A percentile compares a stretch with the other conserved stretches of the same genome.
phyloP scores from a whole-genome alignment of 805 yeast species.

The Cyberlindnera euphorbiiphila region DNA sequence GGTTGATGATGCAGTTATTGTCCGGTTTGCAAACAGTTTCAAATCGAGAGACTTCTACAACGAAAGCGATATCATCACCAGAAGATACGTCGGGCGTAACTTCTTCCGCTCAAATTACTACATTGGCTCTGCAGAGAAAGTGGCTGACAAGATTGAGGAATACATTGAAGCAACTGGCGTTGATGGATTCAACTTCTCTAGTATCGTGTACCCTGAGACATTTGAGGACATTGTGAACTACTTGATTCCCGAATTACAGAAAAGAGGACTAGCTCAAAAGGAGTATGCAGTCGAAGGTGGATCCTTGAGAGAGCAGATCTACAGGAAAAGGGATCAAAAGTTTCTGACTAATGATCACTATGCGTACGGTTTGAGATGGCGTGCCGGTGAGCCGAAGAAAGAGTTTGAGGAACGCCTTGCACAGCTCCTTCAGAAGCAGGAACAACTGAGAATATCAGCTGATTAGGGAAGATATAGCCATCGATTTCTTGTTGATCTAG shows the following conservation, averaged over 20 bases:
- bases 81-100: slow-evolving; percentile 28
- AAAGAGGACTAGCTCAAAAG: slow-evolving; percentile 35
- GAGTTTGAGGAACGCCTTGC: slow-evolving; percentile 27
- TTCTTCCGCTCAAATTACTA: slow-evolving; percentile 22
- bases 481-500: too few species aligned
- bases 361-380: slow-evolving; percentile 25
- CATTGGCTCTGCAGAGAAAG: slow-evolving; percentile 34
- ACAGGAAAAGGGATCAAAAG: slow-evolving; percentile 18
- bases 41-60: slow-evolving; percentile 23
- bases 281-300: slow-evolving; percentile 27
- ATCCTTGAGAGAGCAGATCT: slow-evolving; percentile 35
- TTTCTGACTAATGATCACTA: slow-evolving; percentile 24
- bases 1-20: slow-evolving; percentile 32
- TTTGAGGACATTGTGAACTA: slow-evolving; percentile 37
- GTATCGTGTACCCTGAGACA: slow-evolving; percentile 36
- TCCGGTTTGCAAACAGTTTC: slow-evolving; percentile 28
- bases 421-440: slow-evolving; percentile 6
- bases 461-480: too few species aligned
- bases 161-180: slow-evolving; percentile 39
- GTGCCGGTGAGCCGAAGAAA: slow-evolving; percentile 28
- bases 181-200: slow-evolving; percentile 41
- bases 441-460: slow-evolving; percentile 12
- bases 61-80: slow-evolving; percentile 27
- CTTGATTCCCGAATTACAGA: slow-evolving; percentile 36
- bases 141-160: slow-evolving; percentile 38